Conservation (phyloP, 495 filamentous ascomycete species). For the Hypoxylon cercidicola region DNA sequence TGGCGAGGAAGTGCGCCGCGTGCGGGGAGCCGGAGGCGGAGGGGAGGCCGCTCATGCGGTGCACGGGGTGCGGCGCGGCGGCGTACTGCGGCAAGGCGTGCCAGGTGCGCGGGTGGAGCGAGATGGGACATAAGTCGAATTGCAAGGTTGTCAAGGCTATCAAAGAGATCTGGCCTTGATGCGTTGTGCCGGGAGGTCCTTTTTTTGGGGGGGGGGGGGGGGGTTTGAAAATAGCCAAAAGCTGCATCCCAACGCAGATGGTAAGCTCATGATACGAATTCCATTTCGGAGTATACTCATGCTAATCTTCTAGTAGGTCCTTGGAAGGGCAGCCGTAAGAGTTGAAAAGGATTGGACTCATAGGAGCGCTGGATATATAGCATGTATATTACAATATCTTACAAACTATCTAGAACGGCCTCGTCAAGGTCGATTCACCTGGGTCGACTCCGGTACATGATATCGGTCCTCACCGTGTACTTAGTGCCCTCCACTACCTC, state of each 20-base stretch:
- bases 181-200: background rate
- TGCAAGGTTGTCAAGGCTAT: conserved; percentile 55
- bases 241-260: no score
- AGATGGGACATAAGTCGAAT: conserved; percentile 54
- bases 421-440: background rate
- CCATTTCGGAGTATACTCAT: no score
- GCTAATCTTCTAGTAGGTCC: no score
- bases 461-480: conserved; percentile 80
- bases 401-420: background rate
- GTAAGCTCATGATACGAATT: no score
- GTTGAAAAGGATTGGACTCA: background rate
- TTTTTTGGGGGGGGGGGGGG: no score
- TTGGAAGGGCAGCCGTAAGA: no score
- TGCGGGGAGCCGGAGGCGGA: conserved; percentile 42
- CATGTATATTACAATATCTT: background rate
- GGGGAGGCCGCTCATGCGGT: conserved; percentile 43
- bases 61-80: conserved; percentile 53
- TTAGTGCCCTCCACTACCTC: conserved; percentile 76
- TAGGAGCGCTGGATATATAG: background rate
- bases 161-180: conserved; percentile 49
- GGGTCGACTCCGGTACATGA: conserved; percentile 67
- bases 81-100: conserved; percentile 58
- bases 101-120: conserved; percentile 54
- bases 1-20: conserved; percentile 24
- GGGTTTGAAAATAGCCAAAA: no score